Base-by-base conservation (phyloP, 352 stramenopile species). In the Globisporangium cederbergense region DNA sequence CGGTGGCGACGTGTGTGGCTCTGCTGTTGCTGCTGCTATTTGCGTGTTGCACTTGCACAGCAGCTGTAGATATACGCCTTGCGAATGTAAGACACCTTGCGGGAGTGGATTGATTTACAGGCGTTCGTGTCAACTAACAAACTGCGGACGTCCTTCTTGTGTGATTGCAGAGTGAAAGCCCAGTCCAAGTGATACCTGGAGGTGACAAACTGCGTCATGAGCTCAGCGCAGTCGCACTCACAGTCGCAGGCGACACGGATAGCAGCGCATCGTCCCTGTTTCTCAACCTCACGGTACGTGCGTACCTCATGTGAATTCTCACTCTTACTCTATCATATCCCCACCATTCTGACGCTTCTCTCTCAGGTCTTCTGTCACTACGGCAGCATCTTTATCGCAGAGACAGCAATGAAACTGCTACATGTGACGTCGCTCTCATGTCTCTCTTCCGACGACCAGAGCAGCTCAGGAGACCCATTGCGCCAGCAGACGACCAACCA, bases 391-490 rank as follows among this genome's bases (percentile, higher is more conserved):
- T 57, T 43, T 10, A 42, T 77, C 32, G 49, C 64, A 16, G 50
- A 20, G 14, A 63, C 58, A 6, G 28, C 60, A 42, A 38, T 56
- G 11, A n/a, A 52, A 8, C 20, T n/a, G n/a, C 53, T 79, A 13
- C 38, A 46, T 13, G 67, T 74, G 22, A 77, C 67, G 14, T 59
- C 64, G 6, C 71, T 75, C 30, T 42, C 60, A 46, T 75, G 67
- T 16, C 13, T 45, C 16, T 32, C 20, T 20, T 20, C 16, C 10
- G 32, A 45, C 34, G 38, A n/a, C 11, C 43, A 62, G 11, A 55
- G 18, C 28, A 62, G 7, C 43, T 22, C 9, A 20, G 20, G 9
- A 18, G 25, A 28, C 25, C 2, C 25, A 28, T 28, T 28, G 25
- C 25, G 25, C 25, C 25, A 28, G 25, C 25, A 28, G 25, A 28